Evolutionary conservation across 768 basidiomycete genomes (phyloP), one percentile per base, ranked within the genome.

Genomic region (Plicaturopsis crispa): DNA sequence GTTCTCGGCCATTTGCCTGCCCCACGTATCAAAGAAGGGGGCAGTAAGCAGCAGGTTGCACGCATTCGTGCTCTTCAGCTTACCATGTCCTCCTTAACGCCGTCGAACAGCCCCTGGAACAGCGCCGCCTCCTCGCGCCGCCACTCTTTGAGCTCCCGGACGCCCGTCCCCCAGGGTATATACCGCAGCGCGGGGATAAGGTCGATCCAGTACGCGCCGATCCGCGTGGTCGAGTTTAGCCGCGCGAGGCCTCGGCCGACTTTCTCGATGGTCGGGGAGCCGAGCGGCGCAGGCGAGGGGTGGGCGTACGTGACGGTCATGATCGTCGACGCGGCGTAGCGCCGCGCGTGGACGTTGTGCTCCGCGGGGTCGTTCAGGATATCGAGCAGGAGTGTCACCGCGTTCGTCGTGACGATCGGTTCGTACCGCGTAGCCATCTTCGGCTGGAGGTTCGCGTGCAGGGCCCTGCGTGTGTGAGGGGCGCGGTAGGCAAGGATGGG

Each of bases 141-240:
- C 35, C 75, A 78, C 3, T 62, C 55, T 39, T 69, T 62, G 6
- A 84, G 59, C 41, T 77, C 69, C n/a, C 67, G 65, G 4, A 76
- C 56, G 45, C 80, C 81, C 16, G 75, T 76, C n/a, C n/a, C n/a
- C n/a, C n/a, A n/a, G 1, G 83, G 81, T 16, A 84, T 51, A 49
- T 72, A 73, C 32, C 52, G 56, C 14, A 68, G 44, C 40, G 62
- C 44, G 0, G 68, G 65, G 38, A 52, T 60, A 16, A 32, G 50
- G 30, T 70, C 66, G 14, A 67, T 52, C 12, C 59, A 35, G 30
- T 59, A 40, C 11, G 54, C 52, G 11, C 66, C 66, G 5, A 61
- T 64, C 1, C 57, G 50, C 45, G 70, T 54, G 0, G 60, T 48
- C n/a, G 33, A 46, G 33, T 63, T 56, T 35, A 70, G 56, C 31